phyloP scores from a whole-genome alignment of 345 rosid species.

The Excoecaria agallocha region DNA sequence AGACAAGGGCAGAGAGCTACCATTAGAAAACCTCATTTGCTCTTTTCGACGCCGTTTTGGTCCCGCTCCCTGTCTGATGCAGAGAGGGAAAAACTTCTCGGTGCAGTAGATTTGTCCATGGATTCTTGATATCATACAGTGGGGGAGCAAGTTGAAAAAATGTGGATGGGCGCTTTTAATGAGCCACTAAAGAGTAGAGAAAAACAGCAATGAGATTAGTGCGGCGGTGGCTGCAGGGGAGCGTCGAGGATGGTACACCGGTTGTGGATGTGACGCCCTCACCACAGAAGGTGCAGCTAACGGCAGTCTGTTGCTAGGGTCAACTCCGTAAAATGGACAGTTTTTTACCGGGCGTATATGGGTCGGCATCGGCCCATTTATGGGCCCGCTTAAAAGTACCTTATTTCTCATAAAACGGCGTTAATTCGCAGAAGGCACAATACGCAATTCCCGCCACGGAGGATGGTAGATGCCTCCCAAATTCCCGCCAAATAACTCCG shows the following conservation, averaged over 20 bases:
- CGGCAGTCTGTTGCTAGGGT: neutral
- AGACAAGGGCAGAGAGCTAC: constrained; percentile 56
- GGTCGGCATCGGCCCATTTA: neutral
- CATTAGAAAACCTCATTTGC: constrained; percentile 37
- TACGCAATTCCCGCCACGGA: too few relatives aligned
- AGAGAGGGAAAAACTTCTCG: constrained; percentile 37
- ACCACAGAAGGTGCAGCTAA: neutral
- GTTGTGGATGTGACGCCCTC: neutral
- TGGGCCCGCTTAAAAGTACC: neutral
- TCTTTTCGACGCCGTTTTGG: constrained; percentile 32
- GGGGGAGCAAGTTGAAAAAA: constrained; percentile 15
- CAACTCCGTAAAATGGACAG: neutral
- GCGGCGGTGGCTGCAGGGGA: neutral
- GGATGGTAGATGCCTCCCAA: too few relatives aligned
- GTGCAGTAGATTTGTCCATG: constrained; percentile 41
- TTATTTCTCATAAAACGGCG: too few relatives aligned
- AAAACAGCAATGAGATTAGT: neutral
- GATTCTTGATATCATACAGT: constrained; percentile 10
- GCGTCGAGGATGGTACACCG: too few relatives aligned
- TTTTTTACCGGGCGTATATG: neutral
- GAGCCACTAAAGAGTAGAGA: constrained; percentile 24
- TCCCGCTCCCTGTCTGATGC: constrained; percentile 28
- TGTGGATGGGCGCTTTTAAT: constrained; percentile 18
- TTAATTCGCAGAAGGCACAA: too few relatives aligned
- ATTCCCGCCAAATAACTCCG: constrained; percentile 30